Evolutionary conservation across 2,329 filamentous ascomycete genomes (phyloP), one percentile per base, ranked within the genome.

Genomic region (Aspergillus sp.): DNA sequence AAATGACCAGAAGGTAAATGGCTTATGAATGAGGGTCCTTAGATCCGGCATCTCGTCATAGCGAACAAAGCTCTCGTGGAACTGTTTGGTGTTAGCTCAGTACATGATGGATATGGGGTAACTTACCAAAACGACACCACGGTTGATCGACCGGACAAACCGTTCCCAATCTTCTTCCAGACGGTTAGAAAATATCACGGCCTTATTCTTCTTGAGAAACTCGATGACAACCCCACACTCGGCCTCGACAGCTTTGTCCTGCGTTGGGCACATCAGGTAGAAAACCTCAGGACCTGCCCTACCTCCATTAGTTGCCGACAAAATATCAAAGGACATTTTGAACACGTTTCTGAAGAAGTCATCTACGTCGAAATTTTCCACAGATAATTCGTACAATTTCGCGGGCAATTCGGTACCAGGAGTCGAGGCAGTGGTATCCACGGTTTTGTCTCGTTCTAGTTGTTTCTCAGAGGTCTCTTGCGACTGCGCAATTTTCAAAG

Each of bases 41-140:
- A 65, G 52, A 28, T 53, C 55, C 3, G 55, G 59, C 10, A 71
- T 48, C 4, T 48, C 48, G 28, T 65, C 51, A 40, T 63, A 67
- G 8, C 54, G 45, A 2, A 52, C 42, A 43, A 65, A 69, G 8
- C 55, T 61, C 41, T 67, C 61, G 47, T 72, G 67, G 39, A 70
- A 66, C 68, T 64, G 19, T 7, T n/a, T 7, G 26, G 42, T 53
- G 44, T 55, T 45, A 53, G 52, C 40, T 8, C 9, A 39, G 36
- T 26, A n/a, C 19, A 7, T 29, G 2, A 12, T 29, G 36, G 12
- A 28, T 4, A 8, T 2, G 4, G 5, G 29, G 29, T 39, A n/a
- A 57, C 63, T 48, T 58, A 70, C 67, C 51, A 70, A 47, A n/a
- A 63, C 55, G 41, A 66, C 61, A 4, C 65, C 63, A 2, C 41